phyloP scores from a whole-genome alignment of 23 red algal genomes.

The Gracilaria caudata region DNA sequence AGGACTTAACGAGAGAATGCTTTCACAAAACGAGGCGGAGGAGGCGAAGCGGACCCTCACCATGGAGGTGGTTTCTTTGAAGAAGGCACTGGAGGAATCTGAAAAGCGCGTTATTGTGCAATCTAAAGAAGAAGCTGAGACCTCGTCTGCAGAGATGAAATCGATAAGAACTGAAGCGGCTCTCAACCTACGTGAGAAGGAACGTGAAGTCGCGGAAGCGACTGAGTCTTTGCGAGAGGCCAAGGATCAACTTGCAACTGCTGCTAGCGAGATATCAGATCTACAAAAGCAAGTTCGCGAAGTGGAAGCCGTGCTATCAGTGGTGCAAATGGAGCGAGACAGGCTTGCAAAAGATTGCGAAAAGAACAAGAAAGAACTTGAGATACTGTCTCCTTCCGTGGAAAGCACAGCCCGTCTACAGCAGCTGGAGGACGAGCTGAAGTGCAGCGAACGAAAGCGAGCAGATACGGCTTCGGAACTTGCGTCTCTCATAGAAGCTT shows the following conservation, averaged over 20 bases:
- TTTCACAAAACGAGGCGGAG: slow-evolving; percentile 70
- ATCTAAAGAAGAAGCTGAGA: background rate
- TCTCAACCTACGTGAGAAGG: background rate
- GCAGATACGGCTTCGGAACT: slow-evolving; percentile 14
- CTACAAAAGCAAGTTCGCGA: slow-evolving; percentile 29
- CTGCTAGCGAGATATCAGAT: slow-evolving; percentile 1
- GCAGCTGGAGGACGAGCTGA: slow-evolving; percentile 28
- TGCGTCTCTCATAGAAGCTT: slow-evolving; percentile 15
- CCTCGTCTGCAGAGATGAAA: background rate
- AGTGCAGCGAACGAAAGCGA: slow-evolving; percentile 5
- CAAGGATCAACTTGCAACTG: slow-evolving; percentile 31
- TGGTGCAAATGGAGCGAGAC: slow-evolving; percentile 32
- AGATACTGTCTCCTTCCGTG: background rate
- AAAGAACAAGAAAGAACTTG: slow-evolving; percentile 13
- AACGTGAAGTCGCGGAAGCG: background rate
- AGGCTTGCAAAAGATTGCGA: background rate
- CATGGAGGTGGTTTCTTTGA: slow-evolving; percentile 50
- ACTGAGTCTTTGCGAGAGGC: slow-evolving; percentile 14
- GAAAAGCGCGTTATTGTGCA: background rate
- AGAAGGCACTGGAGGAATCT: slow-evolving; percentile 34
- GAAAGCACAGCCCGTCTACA: slow-evolving; percentile 4
- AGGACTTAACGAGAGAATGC: slow-evolving; percentile 36
- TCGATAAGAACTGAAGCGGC: background rate
- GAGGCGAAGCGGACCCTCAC: slow-evolving; percentile 57
- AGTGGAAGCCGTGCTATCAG: slow-evolving; percentile 19